Conservation (phyloP, 768 basidiomycete genomes). For the Asterophora lycoperdoides region DNA sequence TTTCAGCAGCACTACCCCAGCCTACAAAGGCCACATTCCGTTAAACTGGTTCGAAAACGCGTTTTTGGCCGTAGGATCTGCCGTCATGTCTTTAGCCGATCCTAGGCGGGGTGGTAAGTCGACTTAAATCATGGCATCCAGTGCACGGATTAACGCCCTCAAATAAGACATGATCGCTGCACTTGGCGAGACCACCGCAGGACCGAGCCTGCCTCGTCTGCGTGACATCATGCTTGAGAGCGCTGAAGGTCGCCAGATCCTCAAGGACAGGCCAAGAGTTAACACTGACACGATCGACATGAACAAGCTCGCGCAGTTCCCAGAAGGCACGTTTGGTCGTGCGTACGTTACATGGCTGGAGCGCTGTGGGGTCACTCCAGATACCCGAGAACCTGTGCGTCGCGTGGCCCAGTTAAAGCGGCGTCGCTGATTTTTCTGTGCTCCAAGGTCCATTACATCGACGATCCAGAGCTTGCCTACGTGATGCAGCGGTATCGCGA, state of each 20-base stretch:
- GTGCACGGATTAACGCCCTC: neutral
- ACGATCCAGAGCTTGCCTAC: conserved; percentile 94
- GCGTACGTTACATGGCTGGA: conserved; percentile 90
- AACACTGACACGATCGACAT: conserved; percentile 76
- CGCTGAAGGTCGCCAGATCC: conserved; percentile 77
- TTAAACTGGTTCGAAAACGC: conserved; percentile 79
- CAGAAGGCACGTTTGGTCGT: conserved; percentile 79
- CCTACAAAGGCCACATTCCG: conserved; percentile 79
- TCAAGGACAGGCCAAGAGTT: conserved; percentile 80
- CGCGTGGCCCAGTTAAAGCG: neutral
- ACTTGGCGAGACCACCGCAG: conserved; percentile 89
- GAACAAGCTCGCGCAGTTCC: conserved; percentile 55
- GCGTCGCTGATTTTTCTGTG: conserved; percentile 4
- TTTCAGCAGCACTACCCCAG: conserved; percentile 35
- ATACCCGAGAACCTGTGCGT: conserved; percentile 84
- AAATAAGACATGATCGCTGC: conserved; percentile 89
- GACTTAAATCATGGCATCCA: neutral
- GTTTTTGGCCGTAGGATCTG: conserved; percentile 82
- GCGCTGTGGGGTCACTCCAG: conserved; percentile 84
- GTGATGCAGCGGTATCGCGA: conserved; percentile 98
- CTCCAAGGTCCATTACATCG: conserved; percentile 86
- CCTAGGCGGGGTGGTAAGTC: conserved; percentile 79
- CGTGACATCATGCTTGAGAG: conserved; percentile 75
- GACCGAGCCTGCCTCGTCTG: conserved; percentile 67
- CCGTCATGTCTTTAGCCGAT: conserved; percentile 73